Base-by-base conservation (phyloP, 331 rosid species). In the Acacia pycnantha region DNA sequence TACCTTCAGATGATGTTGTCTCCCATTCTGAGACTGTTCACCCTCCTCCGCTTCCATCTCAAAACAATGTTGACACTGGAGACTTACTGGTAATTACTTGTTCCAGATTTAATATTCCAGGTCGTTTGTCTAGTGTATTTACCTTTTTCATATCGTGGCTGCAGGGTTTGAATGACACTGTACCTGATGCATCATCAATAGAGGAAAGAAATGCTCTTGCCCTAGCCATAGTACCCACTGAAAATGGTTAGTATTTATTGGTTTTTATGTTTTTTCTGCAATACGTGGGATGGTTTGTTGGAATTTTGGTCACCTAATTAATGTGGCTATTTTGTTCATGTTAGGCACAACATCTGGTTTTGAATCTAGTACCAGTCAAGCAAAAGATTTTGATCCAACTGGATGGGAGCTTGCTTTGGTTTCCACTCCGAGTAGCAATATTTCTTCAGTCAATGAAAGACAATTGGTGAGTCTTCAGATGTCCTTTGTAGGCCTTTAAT, bases 391-490 rank as follows among this genome's bases (percentile, higher is more conserved):
- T 86, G 99, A 94, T 85, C 95, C 99, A 41, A 91, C 94, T 19
- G 99, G 99, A 68, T 96, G 99, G 99, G 99, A 96, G 84, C 93
- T 96, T 79, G 98, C 99, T 64, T 86, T 96, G 79, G 99, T 96
- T 80, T 76, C 90, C 84, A 90, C 98, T 87, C 98, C 99, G 70
- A 94, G 99, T 86, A 87, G 77, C 80, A 79, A 96, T 82, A 91
- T 96, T 72, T 96, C 99, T 59, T 59, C 98, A 79, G 87, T 80
- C 81, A 92, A 90, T 46, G 99, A 96, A n/a, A 90, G 98, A 73
- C 97, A 96, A 87, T 85, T 96, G 97, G 99, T 96, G 94, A 75
- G 95, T 47, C 78, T 87, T 79, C 82, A 21, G 56, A 24, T 50
- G 67, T 71, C 75, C 66, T 65, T 79, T 65, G 70, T 77, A 22